Conservation (phyloP, 768 basidiomycete species). For the Chlorophyllum brunneum region DNA sequence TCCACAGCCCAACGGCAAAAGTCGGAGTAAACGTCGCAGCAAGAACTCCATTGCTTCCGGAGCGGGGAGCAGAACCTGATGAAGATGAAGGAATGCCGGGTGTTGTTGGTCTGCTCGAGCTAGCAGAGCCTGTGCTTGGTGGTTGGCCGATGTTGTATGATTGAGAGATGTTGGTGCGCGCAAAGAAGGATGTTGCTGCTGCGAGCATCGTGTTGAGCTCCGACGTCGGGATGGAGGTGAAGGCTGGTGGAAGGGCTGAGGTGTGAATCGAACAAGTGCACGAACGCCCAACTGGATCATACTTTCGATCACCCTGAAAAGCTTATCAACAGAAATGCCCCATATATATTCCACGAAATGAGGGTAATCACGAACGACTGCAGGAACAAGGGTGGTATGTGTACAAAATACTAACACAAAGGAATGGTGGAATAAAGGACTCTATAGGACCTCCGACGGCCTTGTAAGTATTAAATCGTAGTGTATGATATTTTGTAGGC, state of each 20-base stretch:
- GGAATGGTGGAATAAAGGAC: too few relatives aligned
- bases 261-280: not conserved
- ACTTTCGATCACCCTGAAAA: too few relatives aligned
- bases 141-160: slow-evolving; percentile 63
- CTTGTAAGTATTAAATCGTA: not conserved
- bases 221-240: not conserved
- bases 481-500: not conserved
- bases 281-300: too few relatives aligned
- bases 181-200: slow-evolving; percentile 81
- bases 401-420: too few relatives aligned
- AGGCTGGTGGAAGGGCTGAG: not conserved
- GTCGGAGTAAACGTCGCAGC: slow-evolving; percentile 46
- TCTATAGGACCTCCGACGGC: too few relatives aligned
- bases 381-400: too few relatives aligned
- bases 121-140: slow-evolving; percentile 17
- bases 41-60: slow-evolving; percentile 18
- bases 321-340: too few relatives aligned
- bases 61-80: slow-evolving; percentile 12
- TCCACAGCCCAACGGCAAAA: slow-evolving; percentile 83
- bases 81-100: slow-evolving; percentile 30
- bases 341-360: too few relatives aligned
- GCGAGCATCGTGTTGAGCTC: slow-evolving; percentile 57
- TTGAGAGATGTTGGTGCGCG: slow-evolving; percentile 75
- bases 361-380: too few relatives aligned
- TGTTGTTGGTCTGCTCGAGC: slow-evolving; percentile 43